phyloP scores from a whole-genome alignment of 768 basidiomycete genomes.

The Russula lepida region DNA sequence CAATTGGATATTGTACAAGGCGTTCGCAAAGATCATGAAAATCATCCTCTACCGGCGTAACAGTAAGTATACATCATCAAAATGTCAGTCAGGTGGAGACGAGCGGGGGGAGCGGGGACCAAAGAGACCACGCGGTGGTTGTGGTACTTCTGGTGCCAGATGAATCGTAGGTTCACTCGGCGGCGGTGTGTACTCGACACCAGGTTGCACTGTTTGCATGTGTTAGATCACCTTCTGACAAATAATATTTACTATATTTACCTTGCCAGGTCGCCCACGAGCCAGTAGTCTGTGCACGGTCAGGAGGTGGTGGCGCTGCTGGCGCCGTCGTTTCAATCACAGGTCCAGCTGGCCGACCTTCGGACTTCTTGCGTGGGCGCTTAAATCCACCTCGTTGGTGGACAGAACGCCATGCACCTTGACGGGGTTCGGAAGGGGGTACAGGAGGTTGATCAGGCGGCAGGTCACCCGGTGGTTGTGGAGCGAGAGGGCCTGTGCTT shows the following conservation, averaged over 20 bases:
- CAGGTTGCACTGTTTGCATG: conserved; percentile 46
- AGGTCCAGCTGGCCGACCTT: conserved; percentile 9
- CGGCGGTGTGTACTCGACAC: conserved; percentile 49
- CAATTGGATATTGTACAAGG: background rate
- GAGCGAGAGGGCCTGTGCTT: conserved; percentile 27
- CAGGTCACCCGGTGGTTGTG: conserved; percentile 17
- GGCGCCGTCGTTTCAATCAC: conserved; percentile 1
- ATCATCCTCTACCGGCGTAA: background rate
- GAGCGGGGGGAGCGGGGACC: conserved; percentile 63
- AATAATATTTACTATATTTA: conserved; percentile 22
- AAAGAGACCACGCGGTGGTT: conserved; percentile 55
- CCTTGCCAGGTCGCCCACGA: conserved; percentile 40
- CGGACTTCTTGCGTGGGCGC: conserved; percentile 19
- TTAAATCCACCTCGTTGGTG: conserved; percentile 16
- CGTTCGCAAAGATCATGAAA: background rate
- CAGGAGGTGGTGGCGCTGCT: conserved; percentile 14
- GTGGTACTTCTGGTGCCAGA: conserved; percentile 48
- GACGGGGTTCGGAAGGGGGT: conserved; percentile 22
- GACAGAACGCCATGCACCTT: conserved; percentile 22
- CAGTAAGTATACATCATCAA: background rate
- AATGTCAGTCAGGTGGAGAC: background rate
- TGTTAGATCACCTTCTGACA: background rate
- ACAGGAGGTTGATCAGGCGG: conserved; percentile 23
- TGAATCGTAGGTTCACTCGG: conserved; percentile 46
- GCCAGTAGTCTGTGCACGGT: conserved; percentile 21